Evolutionary conservation across 73 alveolate species (phyloP), one percentile per base, ranked within the genome.

Genomic region (Breviolum minutum): DNA sequence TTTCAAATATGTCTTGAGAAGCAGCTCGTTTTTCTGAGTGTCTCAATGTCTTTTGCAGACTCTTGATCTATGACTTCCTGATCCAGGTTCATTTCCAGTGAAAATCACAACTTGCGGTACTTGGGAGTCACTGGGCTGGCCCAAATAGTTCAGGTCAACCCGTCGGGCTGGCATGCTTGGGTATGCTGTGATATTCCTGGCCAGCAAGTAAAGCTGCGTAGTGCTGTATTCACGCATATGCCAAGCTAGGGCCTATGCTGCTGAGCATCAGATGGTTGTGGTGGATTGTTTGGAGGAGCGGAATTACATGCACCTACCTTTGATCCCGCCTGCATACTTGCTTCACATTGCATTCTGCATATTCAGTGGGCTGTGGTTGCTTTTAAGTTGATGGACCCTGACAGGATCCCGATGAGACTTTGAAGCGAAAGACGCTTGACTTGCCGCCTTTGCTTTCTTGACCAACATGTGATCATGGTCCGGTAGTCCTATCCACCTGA

Each of bases 271-370:
- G 99, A 99, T 99, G 95, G 99, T 99, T 71, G 99, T 99, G 29
- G 99, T 99, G 74, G 99, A 99, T 96, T 99, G 99, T 95, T 99
- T 99, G 14, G 99, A 99, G 99, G 99, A 99, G 91, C 54, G 5
- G 69, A 30, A 26, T 10, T 14, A 61, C 63, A 8, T 24, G 16
- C 17, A 40, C 71, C 20, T 30, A 98, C 95, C 32, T 82, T 40
- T 82, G 9, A 40, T 70, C 81, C 54, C 54, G 54, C 54, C 54
- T 40, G 54, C 54, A 40, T 40, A 40, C 54, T 40, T 40, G 3
- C 54, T 40, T 40, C 54, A 40, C 54, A 40, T 40, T 40, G 54
- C 54, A 40, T 40, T 40, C 20, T 76, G 60, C 13, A n/a, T 22
- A 8, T 19, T 76, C 85, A n/a, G 85, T 19, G 17, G 62, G 22